Evolutionary conservation across 129 eudicot genomes (phyloP).

Genomic region (Glebionis coronaria): DNA sequence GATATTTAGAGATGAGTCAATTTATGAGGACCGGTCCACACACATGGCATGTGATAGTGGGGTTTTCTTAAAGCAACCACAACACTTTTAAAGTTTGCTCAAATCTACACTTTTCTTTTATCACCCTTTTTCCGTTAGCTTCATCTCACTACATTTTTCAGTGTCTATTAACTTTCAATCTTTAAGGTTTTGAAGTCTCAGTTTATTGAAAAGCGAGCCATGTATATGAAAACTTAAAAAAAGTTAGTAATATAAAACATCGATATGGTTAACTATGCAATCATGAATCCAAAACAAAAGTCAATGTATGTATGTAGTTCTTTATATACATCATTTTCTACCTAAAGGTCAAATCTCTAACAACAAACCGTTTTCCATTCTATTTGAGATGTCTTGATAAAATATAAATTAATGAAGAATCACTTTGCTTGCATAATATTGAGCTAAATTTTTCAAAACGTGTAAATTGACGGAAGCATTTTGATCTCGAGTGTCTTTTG

Average conservation of each 20-base stretch:
- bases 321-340: too few species aligned
- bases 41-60: constrained; percentile 38
- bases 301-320: too few species aligned
- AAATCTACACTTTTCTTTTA: constrained; percentile 22
- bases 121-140: constrained; percentile 19
- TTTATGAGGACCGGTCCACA: constrained; percentile 26
- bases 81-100: constrained; percentile 27
- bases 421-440: too few species aligned
- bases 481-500: too few species aligned
- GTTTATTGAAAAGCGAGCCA: not conserved
- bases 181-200: not conserved
- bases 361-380: too few species aligned
- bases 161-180: not conserved
- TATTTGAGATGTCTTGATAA: too few species aligned
- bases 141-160: constrained; percentile 13
- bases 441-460: too few species aligned
- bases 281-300: too few species aligned
- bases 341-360: too few species aligned
- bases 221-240: not conserved
- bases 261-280: too few species aligned
- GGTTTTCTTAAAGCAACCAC: constrained; percentile 35
- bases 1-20: constrained; percentile 18
- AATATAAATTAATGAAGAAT: too few species aligned
- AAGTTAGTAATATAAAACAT: not conserved
- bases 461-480: too few species aligned